These are phyloP conservation scores for Fraxinus xanthoxyloides DNA, from an alignment of 305 asterid genomes.

Conservation along the genomic window DNA sequence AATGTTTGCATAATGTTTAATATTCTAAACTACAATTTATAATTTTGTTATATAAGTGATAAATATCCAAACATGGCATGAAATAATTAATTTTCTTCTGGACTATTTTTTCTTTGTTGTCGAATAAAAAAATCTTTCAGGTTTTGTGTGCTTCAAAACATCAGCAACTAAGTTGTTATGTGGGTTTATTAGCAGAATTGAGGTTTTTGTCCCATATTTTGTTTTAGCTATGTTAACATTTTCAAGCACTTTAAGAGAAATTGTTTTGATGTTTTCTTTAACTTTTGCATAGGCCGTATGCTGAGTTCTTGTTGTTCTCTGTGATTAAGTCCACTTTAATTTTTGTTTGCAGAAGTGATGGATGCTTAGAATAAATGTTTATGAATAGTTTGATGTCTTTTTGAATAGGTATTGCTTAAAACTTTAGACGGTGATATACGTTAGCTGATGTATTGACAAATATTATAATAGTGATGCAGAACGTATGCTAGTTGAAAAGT, in stretches of 20 bases:
- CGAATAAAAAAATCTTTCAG: neutral
- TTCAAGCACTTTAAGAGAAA: neutral
- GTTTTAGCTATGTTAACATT: neutral
- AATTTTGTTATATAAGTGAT: neutral
- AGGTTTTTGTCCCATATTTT: neutral
- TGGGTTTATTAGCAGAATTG: neutral
- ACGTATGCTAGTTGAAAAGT: constrained; percentile 64
- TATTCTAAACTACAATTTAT: neutral
- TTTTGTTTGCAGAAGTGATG: constrained; percentile 1
- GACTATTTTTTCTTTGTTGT: neutral
- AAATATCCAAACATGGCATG: neutral
- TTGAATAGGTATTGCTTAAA: constrained; percentile 1
- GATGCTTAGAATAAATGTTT: neutral
- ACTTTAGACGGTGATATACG: neutral
- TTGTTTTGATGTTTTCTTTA: neutral
- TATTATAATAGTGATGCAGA: constrained; percentile 62
- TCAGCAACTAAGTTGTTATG: neutral
- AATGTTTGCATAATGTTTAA: neutral
- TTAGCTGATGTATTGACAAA: constrained; percentile 25
- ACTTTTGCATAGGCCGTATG: neutral
- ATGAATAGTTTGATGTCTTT: neutral
- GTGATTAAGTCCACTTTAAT: constrained; percentile 3
- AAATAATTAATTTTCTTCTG: neutral
- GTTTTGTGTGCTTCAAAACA: neutral
- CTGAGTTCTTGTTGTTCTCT: constrained; percentile 11